phyloP scores from a whole-genome alignment of 2,329 filamentous ascomycete species.

The Didymella arachidicola region DNA sequence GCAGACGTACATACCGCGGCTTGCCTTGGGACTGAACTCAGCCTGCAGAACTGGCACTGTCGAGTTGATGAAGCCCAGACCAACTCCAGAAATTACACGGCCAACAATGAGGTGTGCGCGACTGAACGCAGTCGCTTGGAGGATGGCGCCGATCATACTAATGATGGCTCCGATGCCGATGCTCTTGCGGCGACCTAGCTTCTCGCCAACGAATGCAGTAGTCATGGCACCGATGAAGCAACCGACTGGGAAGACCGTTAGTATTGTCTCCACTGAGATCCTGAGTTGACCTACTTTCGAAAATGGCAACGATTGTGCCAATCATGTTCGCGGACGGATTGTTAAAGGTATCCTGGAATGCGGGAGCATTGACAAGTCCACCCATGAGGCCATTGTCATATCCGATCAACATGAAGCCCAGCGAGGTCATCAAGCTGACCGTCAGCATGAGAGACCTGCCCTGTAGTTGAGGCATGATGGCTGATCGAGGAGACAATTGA shows the following conservation, averaged over 20 bases:
- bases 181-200: slow-evolving; percentile 56
- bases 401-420: slow-evolving; percentile 52
- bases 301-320: slow-evolving; percentile 31
- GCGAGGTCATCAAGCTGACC: slow-evolving; percentile 28
- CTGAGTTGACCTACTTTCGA: slow-evolving; percentile 22
- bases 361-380: slow-evolving; percentile 69
- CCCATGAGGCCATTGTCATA: slow-evolving; percentile 75
- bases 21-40: slow-evolving; percentile 30
- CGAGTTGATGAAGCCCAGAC: slow-evolving; percentile 32
- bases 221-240: slow-evolving; percentile 52
- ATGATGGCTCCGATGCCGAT: slow-evolving; percentile 26
- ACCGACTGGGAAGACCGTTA: slow-evolving; percentile 40
- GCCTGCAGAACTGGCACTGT: slow-evolving; percentile 29
- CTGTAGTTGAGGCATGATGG: slow-evolving; percentile 27
- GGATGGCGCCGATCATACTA: slow-evolving; percentile 24
- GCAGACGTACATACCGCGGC: slow-evolving; percentile 30
- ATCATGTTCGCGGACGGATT: slow-evolving; percentile 28
- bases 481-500: not conserved
- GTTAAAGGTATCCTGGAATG: slow-evolving; percentile 56
- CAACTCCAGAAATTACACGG: slow-evolving; percentile 40
- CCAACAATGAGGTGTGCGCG: slow-evolving; percentile 29
- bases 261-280: not conserved
- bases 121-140: slow-evolving; percentile 25
- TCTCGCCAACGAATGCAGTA: slow-evolving; percentile 59
- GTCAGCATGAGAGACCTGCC: slow-evolving; percentile 29